phyloP scores from a whole-genome alignment of 2,329 filamentous ascomycete species.

The Septoria linicola region DNA sequence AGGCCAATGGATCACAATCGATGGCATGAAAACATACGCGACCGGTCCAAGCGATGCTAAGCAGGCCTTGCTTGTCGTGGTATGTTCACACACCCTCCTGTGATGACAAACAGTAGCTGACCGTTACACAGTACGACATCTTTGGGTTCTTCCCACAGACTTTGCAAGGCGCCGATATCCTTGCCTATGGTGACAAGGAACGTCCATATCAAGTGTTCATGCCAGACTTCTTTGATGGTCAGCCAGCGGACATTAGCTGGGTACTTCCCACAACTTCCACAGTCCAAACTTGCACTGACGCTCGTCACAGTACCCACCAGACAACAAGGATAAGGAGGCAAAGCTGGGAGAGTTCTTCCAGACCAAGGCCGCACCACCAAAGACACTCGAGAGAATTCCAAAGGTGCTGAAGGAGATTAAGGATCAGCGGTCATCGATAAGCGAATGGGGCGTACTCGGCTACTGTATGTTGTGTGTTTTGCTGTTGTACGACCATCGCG shows the following conservation, averaged over 20 bases:
- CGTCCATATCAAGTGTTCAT: slow-evolving; percentile 81
- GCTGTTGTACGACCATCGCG: slow-evolving; percentile 31
- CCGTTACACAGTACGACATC: slow-evolving; percentile 53
- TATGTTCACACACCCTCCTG: background rate
- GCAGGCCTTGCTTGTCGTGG: slow-evolving; percentile 56
- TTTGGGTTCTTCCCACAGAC: slow-evolving; percentile 65
- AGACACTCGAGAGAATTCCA: slow-evolving; percentile 56
- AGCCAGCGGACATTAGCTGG: slow-evolving; percentile 57
- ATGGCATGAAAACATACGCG: slow-evolving; percentile 63
- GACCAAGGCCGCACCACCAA: slow-evolving; percentile 57
- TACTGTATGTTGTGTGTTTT: slow-evolving; percentile 58
- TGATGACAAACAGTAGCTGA: background rate
- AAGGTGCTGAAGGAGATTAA: slow-evolving; percentile 56
- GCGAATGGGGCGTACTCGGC: slow-evolving; percentile 60
- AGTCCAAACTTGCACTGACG: background rate
- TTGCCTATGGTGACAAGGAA: slow-evolving; percentile 62
- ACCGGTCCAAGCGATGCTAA: slow-evolving; percentile 54
- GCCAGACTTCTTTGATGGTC: slow-evolving; percentile 85
- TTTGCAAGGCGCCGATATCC: slow-evolving; percentile 62
- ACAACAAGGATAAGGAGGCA: slow-evolving; percentile 59
- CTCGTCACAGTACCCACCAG: slow-evolving; percentile 41
- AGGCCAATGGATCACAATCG: slow-evolving; percentile 58
- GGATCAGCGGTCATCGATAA: slow-evolving; percentile 48
- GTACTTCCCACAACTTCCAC: background rate
- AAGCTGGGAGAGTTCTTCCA: slow-evolving; percentile 61